Base-by-base conservation (phyloP, 2,329 filamentous ascomycete species). In the Fusarium siculi region DNA sequence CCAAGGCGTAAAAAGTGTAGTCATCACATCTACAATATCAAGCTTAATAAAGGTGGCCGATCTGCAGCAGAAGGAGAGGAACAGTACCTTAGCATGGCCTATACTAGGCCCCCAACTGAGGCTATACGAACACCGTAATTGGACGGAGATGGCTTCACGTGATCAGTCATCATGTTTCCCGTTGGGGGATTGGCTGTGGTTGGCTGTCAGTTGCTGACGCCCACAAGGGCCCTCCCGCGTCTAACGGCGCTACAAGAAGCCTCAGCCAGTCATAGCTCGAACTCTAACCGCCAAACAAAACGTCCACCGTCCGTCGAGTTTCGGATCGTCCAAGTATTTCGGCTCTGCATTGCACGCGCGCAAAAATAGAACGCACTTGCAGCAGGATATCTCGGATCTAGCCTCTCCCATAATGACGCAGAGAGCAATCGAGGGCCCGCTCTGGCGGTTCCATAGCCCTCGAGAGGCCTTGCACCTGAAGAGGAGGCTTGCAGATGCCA, bases 241-340 rank as follows among this genome's bases (percentile, higher is more conserved):
- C 66, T 69, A 72, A 53, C 30, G 58, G 70, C 74, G 74, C 60
- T 75, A 70, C 53, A 37, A 34, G 9, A 44, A 66, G 64, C 72
- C 47, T 43, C 64, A 73, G 72, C 76, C 76, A 77, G 59, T 77
- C 74, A 77, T 58, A 39, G 62, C 63, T 63, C 68, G 46, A 64
- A 46, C 58, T 68, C 63, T 76, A 77, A 72, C 74, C 76, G 76
- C 76, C 64, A 71, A 57, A 54, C 71, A 60, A 74, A 74, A 73
- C 73, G 63, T 68, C 25, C 64, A 36, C 32, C 40, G 19, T 52
- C 60, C 57, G 64, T 72, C 39, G 58, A 63, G 65, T 70, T 69
- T 68, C 68, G 66, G 30, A 49, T 67, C 42, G 62, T 67, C 67
- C 56, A 52, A 19, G 49, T 57, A 42, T 54, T 44, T 28, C 36